Evolutionary conservation across 2,329 filamentous ascomycete genomes (phyloP).

Genomic region (Cadophora gregata): DNA sequence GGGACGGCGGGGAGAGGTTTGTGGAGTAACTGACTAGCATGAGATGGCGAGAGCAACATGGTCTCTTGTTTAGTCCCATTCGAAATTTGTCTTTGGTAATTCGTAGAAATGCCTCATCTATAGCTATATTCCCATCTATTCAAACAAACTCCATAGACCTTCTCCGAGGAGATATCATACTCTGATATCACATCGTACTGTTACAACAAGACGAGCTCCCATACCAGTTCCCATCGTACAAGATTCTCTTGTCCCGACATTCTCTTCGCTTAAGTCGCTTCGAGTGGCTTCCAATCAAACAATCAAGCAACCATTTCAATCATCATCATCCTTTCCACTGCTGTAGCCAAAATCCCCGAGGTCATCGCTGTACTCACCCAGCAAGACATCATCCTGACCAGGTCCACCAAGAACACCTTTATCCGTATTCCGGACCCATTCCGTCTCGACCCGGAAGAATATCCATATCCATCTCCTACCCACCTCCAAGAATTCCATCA

Average conservation of each 20-base stretch:
- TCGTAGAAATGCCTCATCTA: background rate
- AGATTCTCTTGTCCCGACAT: background rate
- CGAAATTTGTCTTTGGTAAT: too few species aligned
- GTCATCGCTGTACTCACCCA: slow-evolving; percentile 70
- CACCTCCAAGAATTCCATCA: slow-evolving; percentile 87
- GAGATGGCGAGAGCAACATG: too few species aligned
- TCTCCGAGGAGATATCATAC: background rate
- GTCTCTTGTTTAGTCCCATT: background rate
- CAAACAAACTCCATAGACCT: background rate
- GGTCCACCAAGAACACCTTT: slow-evolving; percentile 53
- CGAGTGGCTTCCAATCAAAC: background rate
- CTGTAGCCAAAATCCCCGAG: slow-evolving; percentile 26
- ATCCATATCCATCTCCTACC: slow-evolving; percentile 94
- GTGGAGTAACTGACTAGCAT: too few species aligned
- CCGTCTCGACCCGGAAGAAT: slow-evolving; percentile 92
- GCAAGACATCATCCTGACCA: slow-evolving; percentile 72
- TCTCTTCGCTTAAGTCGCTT: background rate
- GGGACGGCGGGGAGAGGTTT: too few species aligned
- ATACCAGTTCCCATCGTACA: background rate
- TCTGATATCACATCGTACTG: background rate
- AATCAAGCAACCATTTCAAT: slow-evolving; percentile 6
- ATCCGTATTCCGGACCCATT: slow-evolving; percentile 72
- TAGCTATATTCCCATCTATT: slow-evolving; percentile 6
- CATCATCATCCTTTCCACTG: slow-evolving; percentile 18
- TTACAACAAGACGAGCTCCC: background rate